Evolutionary conservation across 345 rosid genomes (phyloP).

Genomic region (Linum trigynum): DNA sequence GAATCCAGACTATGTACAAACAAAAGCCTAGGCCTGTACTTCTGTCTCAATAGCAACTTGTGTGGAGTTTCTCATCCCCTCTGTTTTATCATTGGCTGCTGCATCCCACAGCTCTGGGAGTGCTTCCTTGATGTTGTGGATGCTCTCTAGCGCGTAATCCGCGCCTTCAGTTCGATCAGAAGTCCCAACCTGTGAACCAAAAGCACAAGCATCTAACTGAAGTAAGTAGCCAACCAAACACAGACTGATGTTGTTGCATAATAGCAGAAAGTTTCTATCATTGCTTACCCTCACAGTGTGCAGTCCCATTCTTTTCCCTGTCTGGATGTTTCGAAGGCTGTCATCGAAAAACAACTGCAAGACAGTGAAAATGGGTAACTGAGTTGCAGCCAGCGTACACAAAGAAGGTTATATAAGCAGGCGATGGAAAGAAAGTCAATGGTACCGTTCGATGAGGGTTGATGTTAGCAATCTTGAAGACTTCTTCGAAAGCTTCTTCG

Average conservation of each 20-base stretch:
- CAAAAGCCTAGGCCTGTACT: background rate
- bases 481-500: slow-evolving; percentile 1
- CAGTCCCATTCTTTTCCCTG: slow-evolving; percentile 19
- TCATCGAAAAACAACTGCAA: slow-evolving; percentile 9
- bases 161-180: slow-evolving; percentile 5
- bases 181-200: slow-evolving; percentile 14
- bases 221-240: too few relatives aligned
- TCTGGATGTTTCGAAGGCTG: slow-evolving; percentile 17
- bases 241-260: background rate
- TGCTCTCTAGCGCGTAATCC: slow-evolving; percentile 16
- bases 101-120: slow-evolving; percentile 11
- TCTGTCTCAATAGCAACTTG: background rate
- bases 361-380: background rate
- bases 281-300: slow-evolving; percentile 18
- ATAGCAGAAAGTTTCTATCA: background rate
- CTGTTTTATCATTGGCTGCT: background rate
- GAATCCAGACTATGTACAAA: background rate
- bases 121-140: slow-evolving; percentile 21
- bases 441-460: slow-evolving; percentile 6
- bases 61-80: background rate
- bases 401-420: background rate
- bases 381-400: background rate
- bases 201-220: too few relatives aligned
- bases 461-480: slow-evolving; percentile 2
- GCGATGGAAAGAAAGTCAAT: background rate